A percentile compares a stretch with the other conserved stretches of the same genome.
phyloP scores from a whole-genome alignment of 495 filamentous ascomycete species.

The Parathielavia appendiculata region DNA sequence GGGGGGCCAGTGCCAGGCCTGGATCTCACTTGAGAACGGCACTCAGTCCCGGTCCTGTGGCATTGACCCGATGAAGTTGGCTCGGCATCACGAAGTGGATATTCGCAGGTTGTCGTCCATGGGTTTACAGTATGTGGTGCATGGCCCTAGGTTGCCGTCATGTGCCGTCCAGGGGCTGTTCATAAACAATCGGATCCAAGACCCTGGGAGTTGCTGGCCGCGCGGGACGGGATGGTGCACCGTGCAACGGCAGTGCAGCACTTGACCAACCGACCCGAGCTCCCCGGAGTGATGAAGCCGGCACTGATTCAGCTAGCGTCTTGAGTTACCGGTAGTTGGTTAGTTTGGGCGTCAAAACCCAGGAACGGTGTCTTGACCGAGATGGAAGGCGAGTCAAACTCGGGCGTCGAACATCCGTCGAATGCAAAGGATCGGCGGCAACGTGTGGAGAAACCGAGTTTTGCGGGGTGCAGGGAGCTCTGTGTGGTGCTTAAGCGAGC shows the following conservation, averaged over 20 bases:
- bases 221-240: not conserved
- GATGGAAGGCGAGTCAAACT: not conserved
- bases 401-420: slow-evolving; percentile 16
- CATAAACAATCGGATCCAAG: slow-evolving; percentile 15
- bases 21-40: too few species aligned
- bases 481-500: slow-evolving; percentile 6
- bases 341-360: not conserved
- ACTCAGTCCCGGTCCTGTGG: not conserved
- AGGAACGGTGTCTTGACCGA: not conserved
- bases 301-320: not conserved
- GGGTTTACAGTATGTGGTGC: too few species aligned
- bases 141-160: too few species aligned
- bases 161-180: not conserved
- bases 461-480: slow-evolving; percentile 21
- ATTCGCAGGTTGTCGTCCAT: not conserved
- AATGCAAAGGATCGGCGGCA: slow-evolving; percentile 4
- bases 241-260: not conserved
- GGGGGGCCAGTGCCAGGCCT: not conserved
- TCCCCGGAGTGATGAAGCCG: not conserved
- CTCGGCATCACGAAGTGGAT: too few species aligned
- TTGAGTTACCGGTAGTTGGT: too few species aligned
- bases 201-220: slow-evolving; percentile 11
- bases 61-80: too few species aligned
- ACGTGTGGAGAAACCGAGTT: slow-evolving; percentile 1
- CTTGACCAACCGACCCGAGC: not conserved